phyloP scores from a whole-genome alignment of 805 yeast genomes.

The Starmerella roubikii region DNA sequence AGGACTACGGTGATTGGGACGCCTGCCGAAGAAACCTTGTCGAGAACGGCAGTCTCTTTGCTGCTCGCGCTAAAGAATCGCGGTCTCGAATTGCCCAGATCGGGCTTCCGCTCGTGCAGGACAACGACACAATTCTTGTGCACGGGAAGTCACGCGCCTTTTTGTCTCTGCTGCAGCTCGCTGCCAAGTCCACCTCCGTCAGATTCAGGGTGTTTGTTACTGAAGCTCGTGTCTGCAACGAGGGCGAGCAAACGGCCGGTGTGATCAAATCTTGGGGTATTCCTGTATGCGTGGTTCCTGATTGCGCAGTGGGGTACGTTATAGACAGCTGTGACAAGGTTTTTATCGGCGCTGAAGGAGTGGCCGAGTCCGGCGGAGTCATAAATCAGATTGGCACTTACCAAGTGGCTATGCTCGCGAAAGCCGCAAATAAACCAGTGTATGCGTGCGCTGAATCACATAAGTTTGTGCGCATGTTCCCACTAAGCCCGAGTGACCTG shows the following conservation, averaged over 20 bases:
- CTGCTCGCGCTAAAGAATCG: constrained; percentile 80
- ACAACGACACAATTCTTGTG: constrained; percentile 77
- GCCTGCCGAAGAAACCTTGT: constrained; percentile 77
- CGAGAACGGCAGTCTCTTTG: constrained; percentile 84
- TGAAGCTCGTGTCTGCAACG: constrained; percentile 77
- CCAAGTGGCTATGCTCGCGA: constrained; percentile 86
- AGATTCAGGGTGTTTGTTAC: constrained; percentile 86
- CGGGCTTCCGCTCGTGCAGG: constrained; percentile 81
- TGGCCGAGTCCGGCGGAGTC: constrained; percentile 96
- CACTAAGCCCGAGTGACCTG: constrained; percentile 81
- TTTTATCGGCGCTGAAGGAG: constrained; percentile 97
- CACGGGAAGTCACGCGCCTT: constrained; percentile 93
- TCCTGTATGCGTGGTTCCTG: constrained; percentile 79
- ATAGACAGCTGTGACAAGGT: constrained; percentile 86
- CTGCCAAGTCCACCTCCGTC: constrained; percentile 52
- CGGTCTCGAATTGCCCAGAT: constrained; percentile 75
- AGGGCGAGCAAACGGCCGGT: constrained; percentile 60
- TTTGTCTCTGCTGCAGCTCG: constrained; percentile 55
- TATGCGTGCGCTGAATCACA: constrained; percentile 92
- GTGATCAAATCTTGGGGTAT: constrained; percentile 55
- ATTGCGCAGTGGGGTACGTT: constrained; percentile 85
- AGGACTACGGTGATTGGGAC: constrained; percentile 84
- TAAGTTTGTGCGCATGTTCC: constrained; percentile 92
- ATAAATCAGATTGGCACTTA: constrained; percentile 86
- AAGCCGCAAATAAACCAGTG: constrained; percentile 79